Evolutionary conservation across 805 yeast species (phyloP).

Genomic region (Ogataea pini): DNA sequence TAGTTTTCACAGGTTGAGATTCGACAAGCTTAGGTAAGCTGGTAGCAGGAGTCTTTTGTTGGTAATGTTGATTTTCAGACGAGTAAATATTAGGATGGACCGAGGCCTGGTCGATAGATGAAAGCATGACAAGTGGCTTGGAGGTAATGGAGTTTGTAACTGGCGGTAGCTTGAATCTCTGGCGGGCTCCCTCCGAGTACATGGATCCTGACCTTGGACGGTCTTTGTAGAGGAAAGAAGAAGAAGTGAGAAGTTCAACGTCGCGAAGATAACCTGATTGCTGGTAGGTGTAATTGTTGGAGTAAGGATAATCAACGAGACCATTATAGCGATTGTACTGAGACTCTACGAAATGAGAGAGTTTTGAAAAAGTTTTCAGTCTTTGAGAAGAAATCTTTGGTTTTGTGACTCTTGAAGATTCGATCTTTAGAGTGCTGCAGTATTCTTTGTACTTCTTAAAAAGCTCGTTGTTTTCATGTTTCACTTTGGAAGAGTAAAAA

Average conservation of each 20-base stretch:
- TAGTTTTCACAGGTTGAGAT: conserved; percentile 8
- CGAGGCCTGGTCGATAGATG: conserved; percentile 20
- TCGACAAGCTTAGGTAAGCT: no score
- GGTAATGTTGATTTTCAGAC: no score
- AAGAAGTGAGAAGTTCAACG: conserved; percentile 49
- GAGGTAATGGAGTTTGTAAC: conserved; percentile 12
- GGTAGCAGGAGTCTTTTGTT: no score
- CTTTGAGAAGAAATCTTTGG: conserved; percentile 7
- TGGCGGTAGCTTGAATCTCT: conserved; percentile 27
- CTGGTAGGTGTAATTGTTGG: conserved; percentile 52
- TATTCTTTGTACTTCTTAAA: conserved; percentile 41
- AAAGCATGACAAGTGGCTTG: conserved; percentile 6
- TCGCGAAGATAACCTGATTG: conserved; percentile 49
- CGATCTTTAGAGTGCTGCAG: conserved; percentile 26
- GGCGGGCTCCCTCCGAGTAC: conserved; percentile 13
- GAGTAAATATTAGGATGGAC: conserved; percentile 21
- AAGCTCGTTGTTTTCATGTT: conserved; percentile 41
- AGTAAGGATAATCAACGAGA: conserved; percentile 50
- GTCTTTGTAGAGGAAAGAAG: conserved; percentile 47
- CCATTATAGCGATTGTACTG: conserved; percentile 28
- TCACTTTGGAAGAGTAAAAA: conserved; percentile 41
- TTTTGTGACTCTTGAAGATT: conserved; percentile 15
- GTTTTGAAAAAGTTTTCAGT: conserved; percentile 16
- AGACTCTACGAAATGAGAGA: conserved; percentile 28
- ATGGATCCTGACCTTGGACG: conserved; percentile 29